phyloP scores from a whole-genome alignment of 148 eudicot genomes.

The Oxyria digyna region DNA sequence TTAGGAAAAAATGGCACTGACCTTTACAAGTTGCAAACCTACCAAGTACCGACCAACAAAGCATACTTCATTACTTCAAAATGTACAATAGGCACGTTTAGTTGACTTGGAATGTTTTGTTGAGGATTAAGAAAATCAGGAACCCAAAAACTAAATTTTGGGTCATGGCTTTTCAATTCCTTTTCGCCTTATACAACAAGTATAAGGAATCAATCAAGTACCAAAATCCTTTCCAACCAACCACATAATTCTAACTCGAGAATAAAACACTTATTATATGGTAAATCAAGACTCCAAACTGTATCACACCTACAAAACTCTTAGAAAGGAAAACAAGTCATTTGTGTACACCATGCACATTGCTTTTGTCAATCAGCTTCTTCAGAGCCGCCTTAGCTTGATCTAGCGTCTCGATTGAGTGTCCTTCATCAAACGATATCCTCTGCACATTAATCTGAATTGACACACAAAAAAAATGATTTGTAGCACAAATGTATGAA shows the following conservation, averaged over 20 bases:
- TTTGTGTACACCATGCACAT: conserved; percentile 45
- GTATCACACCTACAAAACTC: not conserved
- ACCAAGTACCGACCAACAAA: too few relatives aligned
- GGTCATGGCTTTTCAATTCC: not conserved
- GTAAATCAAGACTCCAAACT: not conserved
- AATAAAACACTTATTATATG: not conserved
- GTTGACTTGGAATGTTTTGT: not conserved
- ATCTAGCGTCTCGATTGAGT: conserved; percentile 78
- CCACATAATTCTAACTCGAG: not conserved
- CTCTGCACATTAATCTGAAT: conserved; percentile 85
- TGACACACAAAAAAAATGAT: not conserved
- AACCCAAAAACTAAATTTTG: too few relatives aligned
- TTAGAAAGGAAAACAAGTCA: conserved; percentile 5
- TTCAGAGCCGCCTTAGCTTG: conserved; percentile 85
- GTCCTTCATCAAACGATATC: conserved; percentile 71
- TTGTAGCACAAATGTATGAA: not conserved
- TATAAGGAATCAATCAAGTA: not conserved
- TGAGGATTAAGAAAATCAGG: not conserved
- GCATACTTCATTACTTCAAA: too few relatives aligned
- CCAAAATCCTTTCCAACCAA: not conserved
- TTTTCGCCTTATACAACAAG: not conserved
- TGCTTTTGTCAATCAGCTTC: conserved; percentile 55
- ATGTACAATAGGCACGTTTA: not conserved
- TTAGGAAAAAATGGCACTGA: too few relatives aligned
- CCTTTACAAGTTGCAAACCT: too few relatives aligned